Conservation (phyloP, 768 basidiomycete genomes). For the Tulasnella sp. region DNA sequence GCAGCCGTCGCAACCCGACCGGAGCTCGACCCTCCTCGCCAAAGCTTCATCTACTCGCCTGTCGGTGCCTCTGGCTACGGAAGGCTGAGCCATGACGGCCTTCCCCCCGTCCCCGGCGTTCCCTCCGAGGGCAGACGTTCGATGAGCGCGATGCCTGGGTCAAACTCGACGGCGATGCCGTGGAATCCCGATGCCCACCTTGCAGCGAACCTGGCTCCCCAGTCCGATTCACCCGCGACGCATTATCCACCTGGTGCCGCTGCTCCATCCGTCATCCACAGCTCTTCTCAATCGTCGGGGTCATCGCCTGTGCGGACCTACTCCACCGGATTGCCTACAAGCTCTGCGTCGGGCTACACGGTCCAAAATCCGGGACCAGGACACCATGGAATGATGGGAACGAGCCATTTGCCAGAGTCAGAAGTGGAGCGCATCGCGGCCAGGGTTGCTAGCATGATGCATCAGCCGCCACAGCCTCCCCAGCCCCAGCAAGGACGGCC, state of each 20-base stretch:
- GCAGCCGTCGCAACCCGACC: not conserved
- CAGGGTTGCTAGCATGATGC: slow-evolving; percentile 24
- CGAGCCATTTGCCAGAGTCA: not conserved
- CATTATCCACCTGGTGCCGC: not conserved
- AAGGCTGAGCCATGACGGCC: slow-evolving; percentile 1
- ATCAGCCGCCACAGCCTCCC: not conserved
- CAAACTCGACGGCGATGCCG: not conserved
- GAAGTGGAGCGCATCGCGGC: slow-evolving; percentile 25
- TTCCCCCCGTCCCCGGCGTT: not conserved
- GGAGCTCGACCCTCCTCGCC: not conserved
- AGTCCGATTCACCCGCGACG: not conserved
- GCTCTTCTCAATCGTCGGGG: not conserved
- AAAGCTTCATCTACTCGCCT: slow-evolving; percentile 10
- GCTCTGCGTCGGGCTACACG: not conserved
- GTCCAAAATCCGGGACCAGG: slow-evolving; percentile 9
- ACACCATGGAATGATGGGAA: not conserved
- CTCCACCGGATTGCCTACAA: not conserved
- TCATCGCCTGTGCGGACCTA: not conserved
- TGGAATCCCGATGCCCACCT: not conserved
- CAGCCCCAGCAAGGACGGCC: not conserved
- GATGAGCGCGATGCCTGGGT: not conserved
- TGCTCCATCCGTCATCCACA: slow-evolving; percentile 4
- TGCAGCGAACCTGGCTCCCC: not conserved
- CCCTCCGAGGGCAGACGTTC: not conserved
- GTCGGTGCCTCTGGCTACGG: not conserved